Base-by-base conservation (phyloP, 495 filamentous ascomycete genomes). In the Terfezia claveryi region DNA sequence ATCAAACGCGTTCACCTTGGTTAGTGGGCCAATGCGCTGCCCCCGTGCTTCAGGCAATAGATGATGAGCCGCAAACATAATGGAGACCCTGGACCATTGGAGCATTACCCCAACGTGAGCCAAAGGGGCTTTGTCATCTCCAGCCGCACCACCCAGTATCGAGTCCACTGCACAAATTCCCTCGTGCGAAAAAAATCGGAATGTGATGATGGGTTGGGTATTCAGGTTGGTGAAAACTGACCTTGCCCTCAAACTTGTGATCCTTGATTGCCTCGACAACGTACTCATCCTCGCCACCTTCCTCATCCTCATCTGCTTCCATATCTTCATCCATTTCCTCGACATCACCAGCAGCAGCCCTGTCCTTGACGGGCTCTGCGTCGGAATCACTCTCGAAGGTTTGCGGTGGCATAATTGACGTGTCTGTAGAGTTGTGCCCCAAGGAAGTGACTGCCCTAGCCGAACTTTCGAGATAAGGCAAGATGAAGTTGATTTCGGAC, bases 181-280 rank as follows among this genome's bases (percentile, higher is more conserved):
- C 38, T 11, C 11, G 38, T 16, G 11, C 11, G 11, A 11, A 49
- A 2, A 49, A n/a, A 14, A 14, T 14, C 17, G n/a, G 44, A 20
- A 10, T 11, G 37, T 20, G 16, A 12, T 4, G 50, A 53, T 2
- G 16, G 20, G 6, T 37, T 8, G 38, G 23, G 14, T 14, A 52
- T 44, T 2, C 7, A 2, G 7, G 27, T 32, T 20, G 12, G 41
- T 46, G 41, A 14, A 46, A 8, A 63, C 68, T 56, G 64, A 77
- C 76, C 52, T 74, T 64, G 8, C 69, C 66, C 23, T 72, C 70
- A 11, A 77, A 67, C 37, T 71, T 66, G 54, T 80, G 77, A 44
- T 63, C 67, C 52, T 70, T 59, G 54, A 80, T 80, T 54, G 69
- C 69, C 61, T 80, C 77, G 36, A 80, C 77, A 17, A 78, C 71